These are phyloP conservation scores for Xylariaceae sp. DNA, from an alignment of 2,329 filamentous ascomycete species.

Conservation along the genomic window DNA sequence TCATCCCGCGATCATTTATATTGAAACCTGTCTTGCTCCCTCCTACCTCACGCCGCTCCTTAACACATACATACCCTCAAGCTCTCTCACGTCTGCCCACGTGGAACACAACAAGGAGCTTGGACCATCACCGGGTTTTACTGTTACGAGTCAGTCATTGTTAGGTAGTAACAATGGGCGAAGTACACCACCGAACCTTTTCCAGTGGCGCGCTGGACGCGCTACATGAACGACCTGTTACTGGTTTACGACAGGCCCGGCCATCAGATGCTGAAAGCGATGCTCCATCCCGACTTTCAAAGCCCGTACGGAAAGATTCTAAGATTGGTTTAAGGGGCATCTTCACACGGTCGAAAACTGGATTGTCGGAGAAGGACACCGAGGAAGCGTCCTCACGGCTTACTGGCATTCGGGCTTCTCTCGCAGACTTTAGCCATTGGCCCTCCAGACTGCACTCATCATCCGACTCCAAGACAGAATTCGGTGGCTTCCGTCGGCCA, in stretches of 20 bases:
- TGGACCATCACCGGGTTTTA: background rate
- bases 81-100: background rate
- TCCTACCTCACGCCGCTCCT: background rate
- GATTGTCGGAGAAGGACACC: slow-evolving; percentile 27
- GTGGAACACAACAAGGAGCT: background rate
- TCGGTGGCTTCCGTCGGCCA: slow-evolving; percentile 9
- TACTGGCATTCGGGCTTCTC: slow-evolving; percentile 41
- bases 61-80: background rate
- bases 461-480: slow-evolving; percentile 13
- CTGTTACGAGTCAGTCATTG: slow-evolving; percentile 5
- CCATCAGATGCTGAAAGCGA: slow-evolving; percentile 39
- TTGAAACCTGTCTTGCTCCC: background rate
- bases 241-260: slow-evolving; percentile 33
- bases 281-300: slow-evolving; percentile 41
- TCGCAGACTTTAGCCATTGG: slow-evolving; percentile 43
- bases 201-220: slow-evolving; percentile 29
- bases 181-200: slow-evolving; percentile 12
- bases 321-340: slow-evolving; percentile 47
- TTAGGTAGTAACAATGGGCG: slow-evolving; percentile 7
- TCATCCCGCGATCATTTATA: background rate
- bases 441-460: slow-evolving; percentile 34
- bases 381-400: slow-evolving; percentile 33
- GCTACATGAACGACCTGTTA: slow-evolving; percentile 31
- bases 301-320: slow-evolving; percentile 45
- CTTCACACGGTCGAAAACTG: slow-evolving; percentile 43